Base-by-base conservation (phyloP, 78 protist species). In the Pelomyxa schiedti region DNA sequence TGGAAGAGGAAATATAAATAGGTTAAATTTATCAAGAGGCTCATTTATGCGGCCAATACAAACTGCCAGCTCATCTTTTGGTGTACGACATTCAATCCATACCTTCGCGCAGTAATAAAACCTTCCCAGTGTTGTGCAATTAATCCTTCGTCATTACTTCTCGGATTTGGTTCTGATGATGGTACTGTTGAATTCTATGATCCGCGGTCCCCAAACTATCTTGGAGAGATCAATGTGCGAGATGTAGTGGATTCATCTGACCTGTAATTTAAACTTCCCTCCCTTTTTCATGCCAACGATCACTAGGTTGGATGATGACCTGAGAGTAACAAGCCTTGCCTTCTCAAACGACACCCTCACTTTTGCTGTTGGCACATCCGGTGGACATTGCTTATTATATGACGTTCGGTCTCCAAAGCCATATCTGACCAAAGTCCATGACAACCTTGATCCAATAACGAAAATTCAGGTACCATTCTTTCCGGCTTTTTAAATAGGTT, bases 21-120 rank as follows among this genome's bases (percentile, higher is more conserved):
- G 95, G 37, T 77, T 95, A 38, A 91, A 90, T 40, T 76, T 93
- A 9, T 95, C 89, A 29, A 82, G 82, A 24, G 98, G 98, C 8
- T 73, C 92, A 40, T 91, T 93, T 85, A 40, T 88, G 58, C 69
- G 39, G 64, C 94, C 98, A 8, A 29, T 81, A 32, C 4, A 3
- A n/a, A 65, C 89, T 0, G 39, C 40, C 8, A 39, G 78, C 32
- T 16, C 69, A 32, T n/a, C n/a, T n/a, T n/a, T n/a, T n/a, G n/a
- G n/a, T n/a, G n/a, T n/a, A n/a, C n/a, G n/a, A n/a, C n/a, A n/a
- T n/a, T n/a, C n/a, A n/a, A n/a, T 16, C 4, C 86, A 82, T 5
- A 39, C 65, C 9, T 65, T 80, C 38, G 2, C 39, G 52, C 28
- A 69, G 78, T 9, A 73, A 75, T 66, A 65, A 26, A 65, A 74